Evolutionary conservation across 306 rosid species (phyloP).

Genomic region (Gynostemma pentaphyllum): DNA sequence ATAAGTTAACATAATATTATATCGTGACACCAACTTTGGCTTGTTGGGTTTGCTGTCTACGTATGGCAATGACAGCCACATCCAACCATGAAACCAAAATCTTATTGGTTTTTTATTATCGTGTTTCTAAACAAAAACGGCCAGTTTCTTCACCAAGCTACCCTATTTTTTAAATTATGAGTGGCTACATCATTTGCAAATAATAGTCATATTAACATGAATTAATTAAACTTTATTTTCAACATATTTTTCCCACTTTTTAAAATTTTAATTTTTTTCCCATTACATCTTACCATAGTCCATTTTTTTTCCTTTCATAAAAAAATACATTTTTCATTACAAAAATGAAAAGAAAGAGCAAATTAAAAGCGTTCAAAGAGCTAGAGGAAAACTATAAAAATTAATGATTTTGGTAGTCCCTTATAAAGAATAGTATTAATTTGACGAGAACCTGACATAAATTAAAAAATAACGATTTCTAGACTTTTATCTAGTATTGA

Average conservation of each 20-base stretch:
- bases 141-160: not conserved
- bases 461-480: no score
- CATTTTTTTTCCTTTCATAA: no score
- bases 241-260: not conserved
- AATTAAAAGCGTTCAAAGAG: no score
- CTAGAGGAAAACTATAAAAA: no score
- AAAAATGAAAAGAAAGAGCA: no score
- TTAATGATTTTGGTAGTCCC: no score
- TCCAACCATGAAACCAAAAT: not conserved
- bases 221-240: not conserved
- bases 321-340: no score
- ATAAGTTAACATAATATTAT: no score
- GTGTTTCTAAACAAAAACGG: not conserved
- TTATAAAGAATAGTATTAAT: no score
- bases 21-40: not conserved
- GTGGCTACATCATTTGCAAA: not conserved
- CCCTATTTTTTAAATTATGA: not conserved
- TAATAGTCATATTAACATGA: not conserved
- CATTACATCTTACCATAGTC: no score
- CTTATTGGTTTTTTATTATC: not conserved
- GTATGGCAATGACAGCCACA: not conserved
- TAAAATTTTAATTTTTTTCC: not conserved
- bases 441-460: no score
- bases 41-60: not conserved
- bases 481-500: no score